Evolutionary conservation across 768 basidiomycete genomes (phyloP), one percentile per base, ranked within the genome.

Genomic region (Pleurotus tuber-regium): DNA sequence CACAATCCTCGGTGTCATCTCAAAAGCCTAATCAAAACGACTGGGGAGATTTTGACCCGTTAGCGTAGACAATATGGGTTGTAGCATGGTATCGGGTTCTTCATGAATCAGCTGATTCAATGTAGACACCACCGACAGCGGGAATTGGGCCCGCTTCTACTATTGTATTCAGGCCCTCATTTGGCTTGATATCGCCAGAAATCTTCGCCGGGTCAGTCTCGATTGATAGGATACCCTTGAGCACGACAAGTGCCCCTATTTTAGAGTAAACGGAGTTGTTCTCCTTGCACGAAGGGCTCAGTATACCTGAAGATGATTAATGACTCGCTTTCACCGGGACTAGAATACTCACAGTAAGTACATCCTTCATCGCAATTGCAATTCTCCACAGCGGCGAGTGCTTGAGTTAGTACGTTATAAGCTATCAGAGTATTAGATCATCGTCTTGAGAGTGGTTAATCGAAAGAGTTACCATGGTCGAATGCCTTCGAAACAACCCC

Each of bases 1-100:
- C 78, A 24, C 80, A 81, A 54, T 72, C 79, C 9, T 68, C 76
- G 9, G 77, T 80, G 61, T 57, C 72, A 4, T 64, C 39, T 49
- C 82, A 82, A 56, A 76, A 73, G 41, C 58, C 76, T 11, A 76
- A 82, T 26, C 86, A 85, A 58, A 77, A 83, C 56, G 83, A 84
- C 53, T 90, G 87, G 86, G 82, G 81, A 19, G 90, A 89, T 63
- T 92, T 92, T 62, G 90, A 92, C 70, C 90, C 90, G 10, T 69
- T 89, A 39, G 75, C 79, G 44, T 87, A 67, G 55, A 49, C 38
- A 4, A 39, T 25, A 44, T 39, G 24, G 23, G 18, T 53, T 7
- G 8, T 38, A 26, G 36, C 16, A 40, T 16, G 10, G 14, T 35
- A 18, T 28, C 33, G 55, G 51, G 43, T 46, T 36, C 52, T 53